These are phyloP conservation scores for Ophiostoma populinum DNA, from an alignment of 2,329 filamentous ascomycete genomes.

Conservation along the genomic window DNA sequence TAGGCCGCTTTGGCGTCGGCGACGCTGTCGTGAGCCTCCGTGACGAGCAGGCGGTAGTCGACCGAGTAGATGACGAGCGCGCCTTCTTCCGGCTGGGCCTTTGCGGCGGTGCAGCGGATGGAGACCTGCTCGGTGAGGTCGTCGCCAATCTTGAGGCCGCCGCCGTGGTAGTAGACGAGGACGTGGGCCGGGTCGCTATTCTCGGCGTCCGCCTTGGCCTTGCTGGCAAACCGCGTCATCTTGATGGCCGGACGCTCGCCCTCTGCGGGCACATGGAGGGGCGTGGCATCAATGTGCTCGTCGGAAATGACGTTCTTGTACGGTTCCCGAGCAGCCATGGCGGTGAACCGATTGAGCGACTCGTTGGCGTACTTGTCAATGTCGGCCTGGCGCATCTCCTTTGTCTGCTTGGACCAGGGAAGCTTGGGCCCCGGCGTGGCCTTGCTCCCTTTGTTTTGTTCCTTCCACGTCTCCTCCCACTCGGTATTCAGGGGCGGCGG, in stretches of 20 bases:
- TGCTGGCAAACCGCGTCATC: neutral
- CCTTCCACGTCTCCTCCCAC: too few species aligned
- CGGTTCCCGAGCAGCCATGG: too few species aligned
- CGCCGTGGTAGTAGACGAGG: conserved; percentile 31
- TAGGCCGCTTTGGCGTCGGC: conserved; percentile 23
- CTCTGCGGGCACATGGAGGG: too few species aligned
- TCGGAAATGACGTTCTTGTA: too few species aligned
- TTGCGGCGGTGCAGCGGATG: conserved; percentile 24
- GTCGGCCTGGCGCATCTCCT: too few species aligned
- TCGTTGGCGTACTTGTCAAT: too few species aligned
- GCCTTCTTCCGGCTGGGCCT: conserved; percentile 9
- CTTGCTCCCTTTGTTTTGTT: too few species aligned
- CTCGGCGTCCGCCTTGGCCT: neutral
- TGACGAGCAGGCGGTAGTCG: conserved; percentile 27
- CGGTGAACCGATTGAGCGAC: too few species aligned
- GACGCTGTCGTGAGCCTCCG: neutral
- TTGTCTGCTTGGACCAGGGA: too few species aligned
- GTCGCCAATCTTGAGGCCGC: conserved; percentile 28
- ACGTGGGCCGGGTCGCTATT: conserved; percentile 12
- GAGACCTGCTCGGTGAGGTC: conserved; percentile 31
- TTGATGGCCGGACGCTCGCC: neutral
- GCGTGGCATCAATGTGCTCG: too few species aligned
- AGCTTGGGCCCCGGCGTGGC: too few species aligned
- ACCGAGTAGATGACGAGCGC: conserved; percentile 22
- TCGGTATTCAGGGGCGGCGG: too few species aligned